phyloP scores from a whole-genome alignment of 2,329 filamentous ascomycete genomes.

The Tolypocladium tropicale region DNA sequence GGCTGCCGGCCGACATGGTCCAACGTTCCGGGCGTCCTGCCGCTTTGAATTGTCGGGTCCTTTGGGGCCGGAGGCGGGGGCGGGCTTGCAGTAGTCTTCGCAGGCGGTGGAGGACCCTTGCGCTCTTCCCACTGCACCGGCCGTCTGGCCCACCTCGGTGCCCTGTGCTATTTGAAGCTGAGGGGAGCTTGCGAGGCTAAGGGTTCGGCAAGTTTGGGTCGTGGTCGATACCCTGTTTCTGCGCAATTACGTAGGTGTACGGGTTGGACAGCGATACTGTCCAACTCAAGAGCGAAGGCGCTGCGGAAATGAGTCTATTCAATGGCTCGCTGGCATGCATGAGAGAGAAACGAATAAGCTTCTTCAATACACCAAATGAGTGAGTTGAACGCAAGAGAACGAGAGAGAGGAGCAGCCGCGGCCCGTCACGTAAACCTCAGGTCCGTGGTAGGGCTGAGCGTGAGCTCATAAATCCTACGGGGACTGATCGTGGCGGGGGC shows the following conservation, averaged over 20 bases:
- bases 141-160: neutral
- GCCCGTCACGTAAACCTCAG: neutral
- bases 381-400: neutral
- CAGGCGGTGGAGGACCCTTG: neutral
- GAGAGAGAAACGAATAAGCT: neutral
- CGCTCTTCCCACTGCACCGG: neutral
- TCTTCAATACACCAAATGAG: neutral
- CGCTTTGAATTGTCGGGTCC: neutral
- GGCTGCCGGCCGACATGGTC: slow-evolving; percentile 3
- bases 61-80: neutral
- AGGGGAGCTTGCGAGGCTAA: neutral
- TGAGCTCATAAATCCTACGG: neutral
- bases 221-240: neutral
- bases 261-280: neutral
- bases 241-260: neutral
- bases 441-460: neutral
- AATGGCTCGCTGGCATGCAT: neutral
- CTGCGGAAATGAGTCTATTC: neutral
- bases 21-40: neutral
- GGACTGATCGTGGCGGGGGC: neutral
- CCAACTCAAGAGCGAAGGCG: neutral
- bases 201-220: neutral
- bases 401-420: neutral
- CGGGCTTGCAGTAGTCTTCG: neutral
- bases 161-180: neutral